phyloP scores from a whole-genome alignment of 345 rosid species.

The Corymbia maculata region DNA sequence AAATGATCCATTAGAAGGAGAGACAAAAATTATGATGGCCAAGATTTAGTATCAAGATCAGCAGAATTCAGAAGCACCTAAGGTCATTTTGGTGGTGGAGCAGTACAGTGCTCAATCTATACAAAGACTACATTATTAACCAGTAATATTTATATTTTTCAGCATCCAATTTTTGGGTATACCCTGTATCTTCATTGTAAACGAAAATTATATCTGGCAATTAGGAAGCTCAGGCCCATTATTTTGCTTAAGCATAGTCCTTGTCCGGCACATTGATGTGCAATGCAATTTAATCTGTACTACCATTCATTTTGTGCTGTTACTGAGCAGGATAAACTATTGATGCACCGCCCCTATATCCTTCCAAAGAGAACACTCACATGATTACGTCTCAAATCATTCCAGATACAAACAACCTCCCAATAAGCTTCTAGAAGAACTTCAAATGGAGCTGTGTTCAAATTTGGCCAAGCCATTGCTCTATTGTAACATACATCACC shows the following conservation, averaged over 20 bases:
- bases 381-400: neutral
- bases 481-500: neutral
- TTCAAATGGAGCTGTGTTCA: neutral
- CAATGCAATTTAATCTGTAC: neutral
- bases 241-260: neutral
- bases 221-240: neutral
- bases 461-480: neutral
- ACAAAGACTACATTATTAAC: neutral
- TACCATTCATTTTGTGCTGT: neutral
- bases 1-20: neutral
- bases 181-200: neutral
- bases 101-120: neutral
- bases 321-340: neutral
- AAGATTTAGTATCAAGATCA: neutral
- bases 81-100: neutral
- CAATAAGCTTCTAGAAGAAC: neutral
- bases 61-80: neutral
- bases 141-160: no score
- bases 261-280: neutral
- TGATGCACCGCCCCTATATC: neutral
- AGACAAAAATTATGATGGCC: neutral
- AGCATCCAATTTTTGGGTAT: neutral
- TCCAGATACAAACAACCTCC: neutral
- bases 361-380: neutral
- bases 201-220: neutral